These are phyloP conservation scores for Cryphonectria nitschkei DNA, from an alignment of 2,329 filamentous ascomycete species.

Conservation along the genomic window DNA sequence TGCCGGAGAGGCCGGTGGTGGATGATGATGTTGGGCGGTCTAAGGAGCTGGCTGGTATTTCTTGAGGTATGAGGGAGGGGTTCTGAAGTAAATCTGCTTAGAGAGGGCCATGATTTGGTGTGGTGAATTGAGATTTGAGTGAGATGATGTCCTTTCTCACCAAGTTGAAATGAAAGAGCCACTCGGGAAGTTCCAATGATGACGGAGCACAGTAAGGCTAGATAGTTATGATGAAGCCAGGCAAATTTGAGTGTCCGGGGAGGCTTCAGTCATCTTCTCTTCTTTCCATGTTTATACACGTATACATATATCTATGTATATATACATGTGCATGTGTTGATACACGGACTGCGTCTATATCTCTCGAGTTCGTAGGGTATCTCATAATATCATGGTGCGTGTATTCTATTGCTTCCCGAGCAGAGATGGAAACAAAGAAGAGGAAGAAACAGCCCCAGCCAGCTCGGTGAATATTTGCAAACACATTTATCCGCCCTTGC, in stretches of 20 bases:
- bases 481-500: slow-evolving; percentile 36
- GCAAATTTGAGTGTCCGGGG: slow-evolving; percentile 17
- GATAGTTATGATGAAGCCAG: too few relatives aligned
- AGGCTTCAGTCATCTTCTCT: not conserved
- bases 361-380: not conserved
- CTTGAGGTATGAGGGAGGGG: not conserved
- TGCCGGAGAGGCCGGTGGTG: slow-evolving; percentile 55
- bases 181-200: too few relatives aligned
- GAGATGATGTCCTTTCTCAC: too few relatives aligned
- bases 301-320: too few relatives aligned
- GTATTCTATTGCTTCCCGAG: not conserved
- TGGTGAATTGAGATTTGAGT: too few relatives aligned
- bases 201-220: too few relatives aligned
- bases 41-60: slow-evolving; percentile 40
- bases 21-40: slow-evolving; percentile 51
- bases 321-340: too few relatives aligned
- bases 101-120: not conserved
- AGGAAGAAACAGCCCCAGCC: not conserved
- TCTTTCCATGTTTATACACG: not conserved
- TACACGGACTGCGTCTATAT: not conserved
- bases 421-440: too few relatives aligned
- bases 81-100: not conserved
- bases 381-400: not conserved
- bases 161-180: too few relatives aligned
- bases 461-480: not conserved